These are phyloP conservation scores for Prunus dulcis DNA, from an alignment of 306 rosid genomes.

Conservation along the genomic window DNA sequence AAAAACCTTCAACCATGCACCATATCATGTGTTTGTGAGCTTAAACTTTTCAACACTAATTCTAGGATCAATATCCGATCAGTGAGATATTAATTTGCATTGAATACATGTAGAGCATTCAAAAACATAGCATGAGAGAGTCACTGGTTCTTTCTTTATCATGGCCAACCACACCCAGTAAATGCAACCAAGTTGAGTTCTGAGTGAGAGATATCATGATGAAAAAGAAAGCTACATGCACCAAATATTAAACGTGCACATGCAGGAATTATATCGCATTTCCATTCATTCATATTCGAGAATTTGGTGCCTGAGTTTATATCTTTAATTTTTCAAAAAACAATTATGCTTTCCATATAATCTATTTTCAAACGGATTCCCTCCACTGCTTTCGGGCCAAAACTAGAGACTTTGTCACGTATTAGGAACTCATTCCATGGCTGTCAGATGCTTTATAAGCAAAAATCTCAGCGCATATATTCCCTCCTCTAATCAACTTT, in stretches of 20 bases:
- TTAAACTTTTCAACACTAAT: background rate
- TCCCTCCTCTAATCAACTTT: slow-evolving; percentile 59
- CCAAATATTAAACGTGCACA: background rate
- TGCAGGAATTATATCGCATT: background rate
- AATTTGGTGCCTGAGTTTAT: background rate
- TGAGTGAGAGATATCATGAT: background rate
- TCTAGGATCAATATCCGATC: background rate
- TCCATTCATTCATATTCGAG: background rate
- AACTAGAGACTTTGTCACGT: slow-evolving; percentile 30
- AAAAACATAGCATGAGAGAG: background rate
- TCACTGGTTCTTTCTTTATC: background rate
- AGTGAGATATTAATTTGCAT: background rate
- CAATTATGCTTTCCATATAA: slow-evolving; percentile 28
- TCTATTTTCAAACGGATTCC: slow-evolving; percentile 43
- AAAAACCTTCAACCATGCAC: background rate
- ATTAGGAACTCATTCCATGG: slow-evolving; percentile 43
- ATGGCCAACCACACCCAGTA: background rate
- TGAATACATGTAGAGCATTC: background rate
- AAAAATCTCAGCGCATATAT: slow-evolving; percentile 62
- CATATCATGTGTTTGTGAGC: background rate
- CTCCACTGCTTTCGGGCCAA: slow-evolving; percentile 42
- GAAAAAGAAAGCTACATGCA: background rate
- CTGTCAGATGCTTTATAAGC: slow-evolving; percentile 53
- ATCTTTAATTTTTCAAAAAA: slow-evolving; percentile 25
- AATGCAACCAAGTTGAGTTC: background rate